Conservation (phyloP, 352 stramenopile genomes). For the Aphanomyces stellatus region DNA sequence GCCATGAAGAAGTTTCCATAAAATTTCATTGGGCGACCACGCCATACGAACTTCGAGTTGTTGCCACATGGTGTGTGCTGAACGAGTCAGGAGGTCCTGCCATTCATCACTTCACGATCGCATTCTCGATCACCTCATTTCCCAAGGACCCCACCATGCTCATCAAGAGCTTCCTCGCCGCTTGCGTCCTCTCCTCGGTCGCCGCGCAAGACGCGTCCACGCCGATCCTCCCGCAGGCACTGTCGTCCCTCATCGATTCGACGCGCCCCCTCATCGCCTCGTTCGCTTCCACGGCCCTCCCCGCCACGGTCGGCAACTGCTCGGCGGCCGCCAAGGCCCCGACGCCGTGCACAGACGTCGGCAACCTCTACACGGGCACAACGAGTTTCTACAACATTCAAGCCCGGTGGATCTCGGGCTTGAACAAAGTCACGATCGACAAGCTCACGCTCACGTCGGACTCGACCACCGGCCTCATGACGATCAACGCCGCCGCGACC, state of each 20-base stretch:
- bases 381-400: conserved; percentile 6
- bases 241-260: not conserved
- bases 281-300: not conserved
- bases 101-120: no score
- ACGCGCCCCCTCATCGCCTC: conserved; percentile 11
- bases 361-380: conserved; percentile 9
- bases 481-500: not conserved
- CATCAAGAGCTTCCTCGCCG: no score
- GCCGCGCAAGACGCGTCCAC: no score
- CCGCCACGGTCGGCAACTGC: conserved; percentile 18
- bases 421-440: conserved; percentile 11
- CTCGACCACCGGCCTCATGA: not conserved
- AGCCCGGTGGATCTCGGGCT: conserved; percentile 13
- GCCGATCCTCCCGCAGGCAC: conserved; percentile 2
- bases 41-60: no score
- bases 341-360: conserved; percentile 5
- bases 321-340: not conserved
- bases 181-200: no score
- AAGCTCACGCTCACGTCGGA: conserved; percentile 3
- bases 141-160: no score
- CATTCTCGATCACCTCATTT: no score
- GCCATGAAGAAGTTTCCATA: no score
- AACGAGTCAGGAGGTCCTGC: no score
- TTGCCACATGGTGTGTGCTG: no score
- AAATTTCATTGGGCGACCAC: no score